Percentiles rank a stretch among this genome's conserved stretches.
phyloP scores from a whole-genome alignment of 371 early-diverging fungal species.

The Rhizomucor pusillus region DNA sequence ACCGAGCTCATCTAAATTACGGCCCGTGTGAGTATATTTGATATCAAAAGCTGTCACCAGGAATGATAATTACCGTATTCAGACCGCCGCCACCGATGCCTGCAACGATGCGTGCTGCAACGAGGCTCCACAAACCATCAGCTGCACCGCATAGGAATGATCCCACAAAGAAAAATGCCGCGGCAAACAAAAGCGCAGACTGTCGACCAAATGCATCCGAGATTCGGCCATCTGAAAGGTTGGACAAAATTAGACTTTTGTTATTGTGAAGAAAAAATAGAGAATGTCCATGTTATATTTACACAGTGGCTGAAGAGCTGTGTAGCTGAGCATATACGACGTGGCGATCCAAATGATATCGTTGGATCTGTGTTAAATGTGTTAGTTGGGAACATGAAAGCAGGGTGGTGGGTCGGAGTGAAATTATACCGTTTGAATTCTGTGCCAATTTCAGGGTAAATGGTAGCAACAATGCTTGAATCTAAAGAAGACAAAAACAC shows the following conservation, averaged over 20 bases:
- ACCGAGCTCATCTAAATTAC: too few relatives aligned
- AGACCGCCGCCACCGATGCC: slow-evolving; percentile 79
- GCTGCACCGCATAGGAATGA: slow-evolving; percentile 60
- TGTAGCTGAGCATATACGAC: slow-evolving; percentile 72
- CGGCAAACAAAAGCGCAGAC: slow-evolving; percentile 53
- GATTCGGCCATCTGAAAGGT: slow-evolving; percentile 43
- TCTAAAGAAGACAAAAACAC: slow-evolving; percentile 73
- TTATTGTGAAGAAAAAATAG: too few relatives aligned
- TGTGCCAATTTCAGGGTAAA: slow-evolving; percentile 71
- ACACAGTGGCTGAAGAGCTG: slow-evolving; percentile 77
- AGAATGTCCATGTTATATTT: too few relatives aligned
- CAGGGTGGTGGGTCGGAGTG: background rate
- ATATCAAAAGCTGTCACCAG: too few relatives aligned
- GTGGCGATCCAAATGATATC: slow-evolving; percentile 74
- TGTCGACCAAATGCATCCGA: slow-evolving; percentile 74
- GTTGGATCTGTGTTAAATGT: slow-evolving; percentile 47
- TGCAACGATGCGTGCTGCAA: slow-evolving; percentile 70
- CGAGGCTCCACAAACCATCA: slow-evolving; percentile 62
- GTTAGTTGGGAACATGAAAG: too few relatives aligned
- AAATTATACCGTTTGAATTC: slow-evolving; percentile 59
- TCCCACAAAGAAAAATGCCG: slow-evolving; percentile 53
- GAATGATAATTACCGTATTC: slow-evolving; percentile 41
- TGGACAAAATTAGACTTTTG: background rate
- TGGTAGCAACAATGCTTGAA: slow-evolving; percentile 79
- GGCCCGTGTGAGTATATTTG: too few relatives aligned